Base-by-base conservation (phyloP, 495 filamentous ascomycete species). In the Thozetella sp. region DNA sequence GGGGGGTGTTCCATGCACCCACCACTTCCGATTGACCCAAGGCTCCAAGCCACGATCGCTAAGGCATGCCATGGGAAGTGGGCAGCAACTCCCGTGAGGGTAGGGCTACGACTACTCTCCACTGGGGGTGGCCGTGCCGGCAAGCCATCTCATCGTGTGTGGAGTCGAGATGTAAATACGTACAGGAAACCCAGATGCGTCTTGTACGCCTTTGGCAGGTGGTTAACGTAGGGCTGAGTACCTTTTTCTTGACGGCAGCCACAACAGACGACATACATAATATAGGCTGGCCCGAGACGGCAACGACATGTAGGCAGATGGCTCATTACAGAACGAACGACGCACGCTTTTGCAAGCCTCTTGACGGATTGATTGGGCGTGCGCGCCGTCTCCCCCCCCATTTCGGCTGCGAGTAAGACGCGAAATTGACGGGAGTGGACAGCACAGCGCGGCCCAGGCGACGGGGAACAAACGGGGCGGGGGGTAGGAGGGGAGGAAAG, bases 161-260 rank as follows among this genome's bases (percentile, higher is more conserved):
- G 43, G 43, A 48, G 43, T 48, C 10, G 43, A 48, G 43, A 48
- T 48, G 43, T 20, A 48, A 48, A 48, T 20, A 48, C 43, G 43
- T 48, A 48, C 43, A 48, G 43, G 43, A 48, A 48, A 20, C 43
- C n/a, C 43, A 48, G 43, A 48, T 48, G 43, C 43, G 43, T 48
- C 43, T 48, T 48, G 43, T 48, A 48, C 43, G 43, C 43, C 43
- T 48, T 48, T 48, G 43, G 43, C 43, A 48, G 43, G 43, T 48
- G 43, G 43, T 48, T 48, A 48, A 48, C 43, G 43, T 48, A 48
- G 43, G 43, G 43, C 43, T 48, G 43, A 48, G 43, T 48, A 48
- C 43, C 43, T 48, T 48, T 19, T 48, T 48, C 43, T 19, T 19
- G 20, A 4, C n/a, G 4, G n/a, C 43, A 48, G 43, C 43, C 43